phyloP scores from a whole-genome alignment of 1,284 basidiomycete genomes.

The Agroathelia rolfsii region DNA sequence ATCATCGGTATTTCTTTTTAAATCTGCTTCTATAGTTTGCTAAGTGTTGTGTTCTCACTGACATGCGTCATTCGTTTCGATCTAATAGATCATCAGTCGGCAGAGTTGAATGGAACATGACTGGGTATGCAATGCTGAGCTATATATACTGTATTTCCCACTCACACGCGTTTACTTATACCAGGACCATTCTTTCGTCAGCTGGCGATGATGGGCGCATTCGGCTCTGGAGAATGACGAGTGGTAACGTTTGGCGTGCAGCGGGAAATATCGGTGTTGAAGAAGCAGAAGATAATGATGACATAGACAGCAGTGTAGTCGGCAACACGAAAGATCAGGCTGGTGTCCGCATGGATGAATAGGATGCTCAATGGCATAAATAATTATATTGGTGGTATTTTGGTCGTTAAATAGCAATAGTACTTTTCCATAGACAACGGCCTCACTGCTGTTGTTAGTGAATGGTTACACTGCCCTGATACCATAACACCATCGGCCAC shows the following conservation, averaged over 20 bases:
- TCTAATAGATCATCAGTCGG: slow-evolving; percentile 56
- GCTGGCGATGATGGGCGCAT: slow-evolving; percentile 85
- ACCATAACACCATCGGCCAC: too few species aligned
- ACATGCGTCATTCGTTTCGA: neutral
- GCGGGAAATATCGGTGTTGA: slow-evolving; percentile 73
- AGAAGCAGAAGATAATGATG: slow-evolving; percentile 60
- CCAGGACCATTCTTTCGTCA: slow-evolving; percentile 81
- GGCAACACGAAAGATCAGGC: too few species aligned
- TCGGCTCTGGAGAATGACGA: slow-evolving; percentile 79
- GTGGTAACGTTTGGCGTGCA: slow-evolving; percentile 64
- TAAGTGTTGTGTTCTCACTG: slow-evolving; percentile 8
- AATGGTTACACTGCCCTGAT: too few species aligned
- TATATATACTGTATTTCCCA: slow-evolving; percentile 1
- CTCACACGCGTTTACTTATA: too few species aligned
- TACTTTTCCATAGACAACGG: too few species aligned
- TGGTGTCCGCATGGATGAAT: too few species aligned
- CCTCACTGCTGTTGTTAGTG: too few species aligned
- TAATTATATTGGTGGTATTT: too few species aligned
- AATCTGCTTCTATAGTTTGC: slow-evolving; percentile 3
- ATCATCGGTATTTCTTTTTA: slow-evolving; percentile 55
- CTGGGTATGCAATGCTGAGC: slow-evolving; percentile 45
- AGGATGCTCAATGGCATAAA: too few species aligned
- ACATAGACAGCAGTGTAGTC: too few species aligned
- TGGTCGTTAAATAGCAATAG: too few species aligned
- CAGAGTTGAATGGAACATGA: slow-evolving; percentile 82